Conservation (phyloP, 2,329 filamentous ascomycete genomes). For the Ophiostoma perfectum region DNA sequence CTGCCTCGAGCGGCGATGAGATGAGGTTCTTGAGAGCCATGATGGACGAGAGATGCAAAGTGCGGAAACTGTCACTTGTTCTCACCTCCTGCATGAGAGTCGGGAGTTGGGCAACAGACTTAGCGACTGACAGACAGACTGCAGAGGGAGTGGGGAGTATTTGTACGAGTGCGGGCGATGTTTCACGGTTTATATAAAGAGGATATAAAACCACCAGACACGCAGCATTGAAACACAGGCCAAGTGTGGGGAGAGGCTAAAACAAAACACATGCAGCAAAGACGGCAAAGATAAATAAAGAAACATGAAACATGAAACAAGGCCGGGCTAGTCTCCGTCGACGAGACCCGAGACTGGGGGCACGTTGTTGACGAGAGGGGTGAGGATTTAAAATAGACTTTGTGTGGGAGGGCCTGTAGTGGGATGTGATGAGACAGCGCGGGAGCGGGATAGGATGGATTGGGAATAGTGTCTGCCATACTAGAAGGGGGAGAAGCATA, state of each 20-base stretch:
- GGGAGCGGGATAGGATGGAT: not conserved
- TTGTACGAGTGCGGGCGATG: too few species aligned
- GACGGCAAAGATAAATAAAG: constrained; percentile 5
- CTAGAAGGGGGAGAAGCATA: too few species aligned
- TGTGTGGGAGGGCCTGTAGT: not conserved
- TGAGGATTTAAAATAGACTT: not conserved
- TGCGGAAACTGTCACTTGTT: too few species aligned
- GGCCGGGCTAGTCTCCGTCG: not conserved
- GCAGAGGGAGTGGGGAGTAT: too few species aligned
- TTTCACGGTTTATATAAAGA: too few species aligned
- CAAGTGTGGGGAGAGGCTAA: not conserved
- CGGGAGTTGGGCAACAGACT: too few species aligned
- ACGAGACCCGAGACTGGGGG: constrained; percentile 4
- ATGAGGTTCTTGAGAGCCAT: constrained; percentile 52
- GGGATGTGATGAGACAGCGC: not conserved
- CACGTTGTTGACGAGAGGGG: not conserved
- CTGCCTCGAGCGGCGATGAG: constrained; percentile 59
- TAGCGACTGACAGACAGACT: too few species aligned
- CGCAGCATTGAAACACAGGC: too few species aligned
- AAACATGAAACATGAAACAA: constrained; percentile 10
- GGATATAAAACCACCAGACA: too few species aligned
- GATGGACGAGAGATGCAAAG: not conserved
- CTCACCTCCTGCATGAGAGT: too few species aligned
- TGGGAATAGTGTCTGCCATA: not conserved
- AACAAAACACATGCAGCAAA: constrained; percentile 11